Evolutionary conservation across 352 stramenopile genomes (phyloP), one percentile per base, ranked within the genome.

Genomic region (Aphanomyces stellatus): DNA sequence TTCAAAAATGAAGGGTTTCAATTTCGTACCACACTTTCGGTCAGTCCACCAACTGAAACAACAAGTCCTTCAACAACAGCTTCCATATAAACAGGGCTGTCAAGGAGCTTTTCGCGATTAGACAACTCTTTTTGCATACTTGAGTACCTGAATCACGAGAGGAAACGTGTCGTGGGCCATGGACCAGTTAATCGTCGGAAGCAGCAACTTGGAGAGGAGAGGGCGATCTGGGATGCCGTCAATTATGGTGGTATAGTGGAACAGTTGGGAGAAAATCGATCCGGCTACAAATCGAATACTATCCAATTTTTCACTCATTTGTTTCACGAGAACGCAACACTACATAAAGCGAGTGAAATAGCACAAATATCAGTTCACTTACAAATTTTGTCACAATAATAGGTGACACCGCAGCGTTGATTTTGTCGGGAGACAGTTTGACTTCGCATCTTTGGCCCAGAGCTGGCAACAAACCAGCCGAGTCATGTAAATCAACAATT

Each of bases 301-400:
- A 74, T 99, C 96, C 5, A 99, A 82, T 70, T 99, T 99, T 73
- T 99, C 97, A 33, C 82, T 81, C 25, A 99, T 76, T 72, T 99
- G 97, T 67, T 98, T 98, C 7, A 97, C 78, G n/a, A 98, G 71
- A 1, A 79, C 78, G 53, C 78, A 79, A 24, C 88, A 93, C 83
- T 79, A 86, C 53, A 57, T 41, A 74, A 78, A 48, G 70, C 74
- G 40, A 65, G 34, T 31, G 33, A 88, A 64, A 48, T 46, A 76
- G 53, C 46, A 69, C 28, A 69, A 73, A 65, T 33, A 78, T 53
- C 63, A 74, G 78, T 42, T 53, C 69, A 56, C 49, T 28, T 34
- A 71, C 37, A 69, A 68, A 65, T 19, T 30, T 30, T 6, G 61
- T 31, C 65, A 71, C 5, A 22, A 46, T 28, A 28, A 71, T 11